phyloP scores from a whole-genome alignment of 805 yeast genomes.

The Yamadazyma sp. region DNA sequence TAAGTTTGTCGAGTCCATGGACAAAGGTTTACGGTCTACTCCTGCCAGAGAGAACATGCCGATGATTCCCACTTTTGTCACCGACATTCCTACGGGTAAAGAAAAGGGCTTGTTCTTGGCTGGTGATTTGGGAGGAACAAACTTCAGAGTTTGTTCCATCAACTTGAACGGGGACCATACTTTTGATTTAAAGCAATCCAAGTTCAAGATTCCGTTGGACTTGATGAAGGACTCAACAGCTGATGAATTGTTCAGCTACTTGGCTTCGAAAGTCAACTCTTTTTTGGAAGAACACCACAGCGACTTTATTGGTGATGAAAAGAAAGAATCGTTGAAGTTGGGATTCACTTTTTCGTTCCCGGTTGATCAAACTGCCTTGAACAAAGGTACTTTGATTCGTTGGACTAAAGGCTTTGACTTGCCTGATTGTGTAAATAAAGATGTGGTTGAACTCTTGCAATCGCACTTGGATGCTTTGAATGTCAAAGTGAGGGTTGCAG shows the following conservation, averaged over 20 bases:
- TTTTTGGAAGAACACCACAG: constrained; percentile 70
- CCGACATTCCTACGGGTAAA: constrained; percentile 79
- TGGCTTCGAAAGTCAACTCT: constrained; percentile 66
- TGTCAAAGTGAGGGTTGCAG: constrained; percentile 71
- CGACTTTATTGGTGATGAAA: constrained; percentile 12
- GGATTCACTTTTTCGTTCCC: constrained; percentile 97
- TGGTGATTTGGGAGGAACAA: constrained; percentile 95
- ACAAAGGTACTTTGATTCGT: constrained; percentile 78
- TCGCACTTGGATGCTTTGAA: constrained; percentile 57
- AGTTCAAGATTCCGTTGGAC: constrained; percentile 76
- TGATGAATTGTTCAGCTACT: constrained; percentile 66
- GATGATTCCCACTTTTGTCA: constrained; percentile 93
- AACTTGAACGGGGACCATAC: constrained; percentile 73
- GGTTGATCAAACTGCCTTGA: constrained; percentile 77
- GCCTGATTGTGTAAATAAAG: constrained; percentile 80
- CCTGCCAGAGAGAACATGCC: constrained; percentile 52
- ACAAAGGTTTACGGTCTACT: constrained; percentile 51
- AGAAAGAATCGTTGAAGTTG: constrained; percentile 50
- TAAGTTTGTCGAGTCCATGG: constrained; percentile 60
- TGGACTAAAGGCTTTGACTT: constrained; percentile 97
- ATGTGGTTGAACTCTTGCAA: constrained; percentile 75
- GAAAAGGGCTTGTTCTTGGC: constrained; percentile 85
- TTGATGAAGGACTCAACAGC: constrained; percentile 65
- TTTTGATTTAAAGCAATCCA: constrained; percentile 72
- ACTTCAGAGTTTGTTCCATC: constrained; percentile 92